Base-by-base conservation (phyloP, 139 green algal species). In the Diplosphaera chodatii region DNA sequence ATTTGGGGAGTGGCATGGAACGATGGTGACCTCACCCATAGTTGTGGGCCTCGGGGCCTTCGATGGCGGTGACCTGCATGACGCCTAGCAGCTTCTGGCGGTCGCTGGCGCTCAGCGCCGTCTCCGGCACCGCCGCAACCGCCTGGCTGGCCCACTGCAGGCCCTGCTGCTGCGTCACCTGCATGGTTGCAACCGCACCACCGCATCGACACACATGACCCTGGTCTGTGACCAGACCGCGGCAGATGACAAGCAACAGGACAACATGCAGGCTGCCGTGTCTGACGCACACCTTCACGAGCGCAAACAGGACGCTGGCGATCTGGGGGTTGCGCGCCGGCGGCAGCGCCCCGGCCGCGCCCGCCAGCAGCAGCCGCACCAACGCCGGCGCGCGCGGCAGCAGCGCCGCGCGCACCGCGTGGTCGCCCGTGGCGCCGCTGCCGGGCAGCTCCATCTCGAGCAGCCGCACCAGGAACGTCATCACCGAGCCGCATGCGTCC, bases 401-500 rank as follows among this genome's bases (percentile, higher is more conserved):
- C 34, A 90, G 32, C 31, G 78, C 74, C 56, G 70, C 69, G 29
- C 68, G 31, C 32, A 84, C 32, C 66, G 33, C 30, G 56, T 31
- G 1, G 74, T n/a, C 1, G 72, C 72, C 23, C 80, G 59, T 1
- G 64, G 34, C 32, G 56, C 66, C 78, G 27, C 25, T 66, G 33
- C 4, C 66, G 16, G 71, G n/a, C 22, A 71, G 77, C 59, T 66
- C 71, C 0, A 82, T 78, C 55, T 82, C 70, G 25, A 86, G 67
- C 32, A 92, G 76, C 4, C 82, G 75, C 34, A 74, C 40, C 3
- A 94, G 32, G 70, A 94, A 93, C 55, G 68, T 72, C n/a, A 91
- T 75, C 8, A 89, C 80, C 40, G 69, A 85, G 71, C 74, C 64
- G 80, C 88, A 91, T 20, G 90, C 90, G 68, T 95, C 90, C 3